These are phyloP conservation scores for Pythium apleroticum DNA, from an alignment of 352 stramenopile species.

Conservation along the genomic window DNA sequence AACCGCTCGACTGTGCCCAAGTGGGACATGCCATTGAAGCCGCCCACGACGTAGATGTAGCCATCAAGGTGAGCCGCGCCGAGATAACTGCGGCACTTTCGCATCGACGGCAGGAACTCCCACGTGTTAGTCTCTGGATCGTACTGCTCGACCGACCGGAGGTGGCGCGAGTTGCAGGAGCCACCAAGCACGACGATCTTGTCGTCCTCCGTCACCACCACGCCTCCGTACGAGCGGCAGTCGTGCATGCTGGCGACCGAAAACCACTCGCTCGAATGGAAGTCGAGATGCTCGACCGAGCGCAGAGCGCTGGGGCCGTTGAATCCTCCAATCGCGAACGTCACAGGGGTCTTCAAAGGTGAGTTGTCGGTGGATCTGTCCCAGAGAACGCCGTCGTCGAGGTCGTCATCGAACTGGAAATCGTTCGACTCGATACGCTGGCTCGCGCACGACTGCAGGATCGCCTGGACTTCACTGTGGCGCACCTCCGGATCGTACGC, in stretches of 20 bases:
- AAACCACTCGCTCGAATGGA: slow-evolving; percentile 60
- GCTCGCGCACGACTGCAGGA: slow-evolving; percentile 13
- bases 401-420: slow-evolving; percentile 2
- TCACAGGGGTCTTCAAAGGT: slow-evolving; percentile 39
- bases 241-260: slow-evolving; percentile 48
- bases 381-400: slow-evolving; percentile 16
- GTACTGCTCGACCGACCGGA: slow-evolving; percentile 58
- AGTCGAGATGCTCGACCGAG: slow-evolving; percentile 68
- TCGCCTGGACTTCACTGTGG: slow-evolving; percentile 32
- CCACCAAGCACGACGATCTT: slow-evolving; percentile 65
- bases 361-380: slow-evolving; percentile 1
- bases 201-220: slow-evolving; percentile 45
- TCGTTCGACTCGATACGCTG: neutral
- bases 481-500: slow-evolving; percentile 43
- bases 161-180: slow-evolving; percentile 52
- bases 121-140: slow-evolving; percentile 57
- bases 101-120: slow-evolving; percentile 54
- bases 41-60: slow-evolving; percentile 64
- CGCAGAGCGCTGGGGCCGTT: slow-evolving; percentile 57
- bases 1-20: slow-evolving; percentile 59
- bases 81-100: slow-evolving; percentile 59
- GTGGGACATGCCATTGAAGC: slow-evolving; percentile 71
- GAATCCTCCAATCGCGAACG: slow-evolving; percentile 73
- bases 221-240: slow-evolving; percentile 61
- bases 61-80: slow-evolving; percentile 43